Evolutionary conservation across 345 rosid species (phyloP), one percentile per base, ranked within the genome.

Genomic region (Camelina neglecta): DNA sequence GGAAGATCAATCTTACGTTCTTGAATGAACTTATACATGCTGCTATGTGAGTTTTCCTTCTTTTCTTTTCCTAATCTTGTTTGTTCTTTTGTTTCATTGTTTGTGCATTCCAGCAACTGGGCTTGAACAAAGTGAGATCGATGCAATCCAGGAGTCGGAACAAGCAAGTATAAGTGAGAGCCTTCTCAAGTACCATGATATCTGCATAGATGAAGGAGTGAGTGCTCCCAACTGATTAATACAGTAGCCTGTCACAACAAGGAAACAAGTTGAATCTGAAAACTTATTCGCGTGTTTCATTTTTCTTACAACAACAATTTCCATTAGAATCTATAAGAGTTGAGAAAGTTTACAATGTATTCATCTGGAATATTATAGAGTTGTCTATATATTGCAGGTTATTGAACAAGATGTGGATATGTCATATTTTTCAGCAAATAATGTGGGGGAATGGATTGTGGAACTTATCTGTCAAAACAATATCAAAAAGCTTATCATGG

Each of bases 401-500:
- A 41, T 11, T 20, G 71, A 81, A 23, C 75, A 65, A 69, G 83
- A 79, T 39, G 78, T 82, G 35, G 83, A 72, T 38, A 82, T 76
- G 70, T 67, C 79, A 12, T 49, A 26, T 36, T 24, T 75, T 62
- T 81, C 69, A 54, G 83, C 59, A 75, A 78, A 76, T 35, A 85
- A 79, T 41, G 77, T 81, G 23, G 91, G 83, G 42, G 83, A 83
- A 74, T 92, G 97, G 66, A 84, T 89, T 44, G 81, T 91, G 67
- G 93, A 87, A 76, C 89, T 86, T 31, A 77, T 85, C 8, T 82
- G 71, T 65, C 78, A 57, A 58, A 79, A 86, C 72, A 71, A 71
- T 44, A 81, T 89, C 18, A 86, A 80, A 60, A 85, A 82, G 79
- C 91, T 82, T 51, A 81, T 88, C 39, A 85, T 88, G 83, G 94